A percentile compares a stretch with the other conserved stretches of the same genome.
phyloP scores from a whole-genome alignment of 2,329 filamentous ascomycete species.

The Anisogramma anomala region DNA sequence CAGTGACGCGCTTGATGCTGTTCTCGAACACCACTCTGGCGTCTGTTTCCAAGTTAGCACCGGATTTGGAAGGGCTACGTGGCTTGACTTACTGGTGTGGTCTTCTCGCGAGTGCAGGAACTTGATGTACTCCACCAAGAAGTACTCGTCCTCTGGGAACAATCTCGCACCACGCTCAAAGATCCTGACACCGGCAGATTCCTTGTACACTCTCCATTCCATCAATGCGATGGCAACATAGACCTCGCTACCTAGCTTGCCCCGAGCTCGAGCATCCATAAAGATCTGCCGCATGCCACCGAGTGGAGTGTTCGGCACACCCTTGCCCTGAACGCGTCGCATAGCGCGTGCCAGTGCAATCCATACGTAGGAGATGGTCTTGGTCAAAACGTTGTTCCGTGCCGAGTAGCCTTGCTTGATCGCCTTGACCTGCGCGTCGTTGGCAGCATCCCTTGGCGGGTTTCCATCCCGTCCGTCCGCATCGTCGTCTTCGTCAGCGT shows the following conservation, averaged over 20 bases:
- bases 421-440: conserved; percentile 51
- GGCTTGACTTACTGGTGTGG: conserved; percentile 61
- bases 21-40: conserved; percentile 94
- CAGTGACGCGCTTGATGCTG: conserved; percentile 68
- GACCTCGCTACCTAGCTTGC: conserved; percentile 83
- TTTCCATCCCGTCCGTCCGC: conserved; percentile 34
- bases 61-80: not conserved
- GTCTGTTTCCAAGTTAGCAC: conserved; percentile 40
- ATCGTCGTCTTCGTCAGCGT: conserved; percentile 38
- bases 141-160: conserved; percentile 86
- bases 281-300: conserved; percentile 79
- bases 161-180: conserved; percentile 89
- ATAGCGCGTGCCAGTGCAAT: conserved; percentile 89
- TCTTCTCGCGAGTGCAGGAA: conserved; percentile 88
- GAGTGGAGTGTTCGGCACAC: conserved; percentile 42
- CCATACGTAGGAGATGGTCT: conserved; percentile 86
- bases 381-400: conserved; percentile 65
- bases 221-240: conserved; percentile 89
- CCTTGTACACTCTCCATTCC: conserved; percentile 93
- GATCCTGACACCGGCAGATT: conserved; percentile 83
- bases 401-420: conserved; percentile 56
- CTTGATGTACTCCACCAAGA: conserved; percentile 92
- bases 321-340: conserved; percentile 84
- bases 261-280: conserved; percentile 73
- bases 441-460: conserved; percentile 38